These are phyloP conservation scores for Conidiobolus incongruus DNA, from an alignment of 371 early-diverging fungal genomes.

Conservation along the genomic window DNA sequence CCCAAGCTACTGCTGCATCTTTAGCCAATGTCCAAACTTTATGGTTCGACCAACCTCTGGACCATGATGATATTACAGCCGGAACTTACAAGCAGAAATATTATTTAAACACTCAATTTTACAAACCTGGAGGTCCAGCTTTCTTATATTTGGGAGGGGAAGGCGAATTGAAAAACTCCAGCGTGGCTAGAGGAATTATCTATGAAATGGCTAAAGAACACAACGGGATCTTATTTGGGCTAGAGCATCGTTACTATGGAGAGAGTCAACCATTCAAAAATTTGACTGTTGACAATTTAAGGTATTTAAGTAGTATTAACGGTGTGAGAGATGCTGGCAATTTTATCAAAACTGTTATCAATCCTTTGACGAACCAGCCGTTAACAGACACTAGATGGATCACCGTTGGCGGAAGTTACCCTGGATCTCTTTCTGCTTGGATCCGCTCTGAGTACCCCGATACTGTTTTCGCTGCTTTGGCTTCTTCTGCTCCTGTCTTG, in stretches of 20 bases:
- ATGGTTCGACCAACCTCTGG: not conserved
- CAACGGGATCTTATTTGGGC: not conserved
- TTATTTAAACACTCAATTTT: slow-evolving; percentile 30
- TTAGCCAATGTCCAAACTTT: too few relatives aligned
- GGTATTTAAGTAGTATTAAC: slow-evolving; percentile 25
- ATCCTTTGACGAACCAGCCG: not conserved
- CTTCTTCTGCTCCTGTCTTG: slow-evolving; percentile 43
- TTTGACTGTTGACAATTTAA: slow-evolving; percentile 9
- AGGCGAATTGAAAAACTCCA: slow-evolving; percentile 11
- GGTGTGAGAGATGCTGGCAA: slow-evolving; percentile 33
- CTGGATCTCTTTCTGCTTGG: slow-evolving; percentile 50
- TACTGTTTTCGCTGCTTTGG: slow-evolving; percentile 36
- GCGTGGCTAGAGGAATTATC: slow-evolving; percentile 8
- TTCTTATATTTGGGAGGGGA: slow-evolving; percentile 28
- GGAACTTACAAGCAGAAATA: slow-evolving; percentile 25
- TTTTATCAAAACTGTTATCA: slow-evolving; percentile 17
- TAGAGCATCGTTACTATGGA: slow-evolving; percentile 3
- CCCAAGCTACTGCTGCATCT: too few relatives aligned
- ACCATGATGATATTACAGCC: not conserved
- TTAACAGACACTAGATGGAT: slow-evolving; percentile 23
- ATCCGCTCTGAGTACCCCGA: slow-evolving; percentile 36
- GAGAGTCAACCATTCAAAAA: slow-evolving; percentile 20
- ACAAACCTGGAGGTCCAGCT: slow-evolving; percentile 37
- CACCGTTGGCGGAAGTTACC: slow-evolving; percentile 39
- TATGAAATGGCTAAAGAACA: slow-evolving; percentile 11